Base-by-base conservation (phyloP, 805 yeast genomes). In the Nakazawaea ishiwadae region DNA sequence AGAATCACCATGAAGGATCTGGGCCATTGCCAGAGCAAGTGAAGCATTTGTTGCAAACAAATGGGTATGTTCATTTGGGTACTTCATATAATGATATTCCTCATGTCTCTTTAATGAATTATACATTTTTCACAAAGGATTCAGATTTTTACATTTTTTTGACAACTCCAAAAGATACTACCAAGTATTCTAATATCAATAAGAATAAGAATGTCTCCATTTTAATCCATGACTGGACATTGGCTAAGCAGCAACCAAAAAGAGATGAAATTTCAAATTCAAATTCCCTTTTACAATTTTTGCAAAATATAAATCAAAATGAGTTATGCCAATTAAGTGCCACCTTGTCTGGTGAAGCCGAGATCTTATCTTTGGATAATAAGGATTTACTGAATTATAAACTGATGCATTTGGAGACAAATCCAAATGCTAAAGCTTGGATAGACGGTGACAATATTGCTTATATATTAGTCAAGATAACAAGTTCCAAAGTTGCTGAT, bases 71-170 rank as follows among this genome's bases (percentile, higher is more conserved):
- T 30, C 97, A 90, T 59, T 68, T 90, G 35, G 97, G 91, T 2
- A 91, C 98, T 2, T 76, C 88, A 45, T 66, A 59, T 8, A 47
- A 59, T 7, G 73, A 85, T 33, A 60, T 77, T 34, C 98, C 98
- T 5, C 93, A 90, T 46, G 96, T 89, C 3, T 77, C 93, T 15
- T 69, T 91, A 48, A 91, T 91, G 98, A 91, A 87, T 62, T 91
- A 86, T 61, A 80, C 90, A 4, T 86, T 79, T 56, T 61, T 82
- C 16, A 66, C 70, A 4, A 57, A 71, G 5, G 54, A 57, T 14
- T 60, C 65, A 19, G 54, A 66, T 0, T 69, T 49, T 41, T 72
- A 69, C 49, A 75, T 89, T 37, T 75, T 91, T 14, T 67, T 90
- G 44, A 79, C 96, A 2, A 79, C 95, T 1, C 80, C 81, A 1